Percentiles rank a stretch among this genome's conserved stretches.
Evolutionary conservation across 768 basidiomycete genomes (phyloP).

Genomic region (Podaxis rugospora): DNA sequence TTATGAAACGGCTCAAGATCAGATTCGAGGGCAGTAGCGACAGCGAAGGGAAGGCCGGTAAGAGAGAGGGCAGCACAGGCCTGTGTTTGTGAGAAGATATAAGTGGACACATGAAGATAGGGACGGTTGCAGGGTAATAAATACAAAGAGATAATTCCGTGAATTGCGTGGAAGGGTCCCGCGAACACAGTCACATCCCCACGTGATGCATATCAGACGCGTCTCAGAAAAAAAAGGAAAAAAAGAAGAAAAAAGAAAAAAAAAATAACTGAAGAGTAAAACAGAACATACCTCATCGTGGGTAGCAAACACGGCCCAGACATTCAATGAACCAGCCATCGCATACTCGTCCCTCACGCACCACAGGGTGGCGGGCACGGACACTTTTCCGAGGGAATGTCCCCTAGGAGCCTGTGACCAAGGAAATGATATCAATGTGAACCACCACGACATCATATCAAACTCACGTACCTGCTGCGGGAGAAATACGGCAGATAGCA

Average conservation of each 20-base stretch:
- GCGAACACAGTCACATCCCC: slow-evolving; percentile 14
- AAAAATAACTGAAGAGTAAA: slow-evolving; percentile 7
- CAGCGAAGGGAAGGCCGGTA: slow-evolving; percentile 40
- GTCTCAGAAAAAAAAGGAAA: neutral
- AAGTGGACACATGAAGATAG: slow-evolving; percentile 10
- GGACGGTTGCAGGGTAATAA: slow-evolving; percentile 5
- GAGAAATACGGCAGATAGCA: slow-evolving; percentile 34
- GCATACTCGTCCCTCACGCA: slow-evolving; percentile 30
- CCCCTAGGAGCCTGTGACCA: slow-evolving; percentile 16
- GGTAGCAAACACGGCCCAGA: slow-evolving; percentile 55
- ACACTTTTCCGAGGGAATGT: slow-evolving; percentile 19
- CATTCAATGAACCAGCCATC: slow-evolving; percentile 25
- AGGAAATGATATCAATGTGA: slow-evolving; percentile 15
- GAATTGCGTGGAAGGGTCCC: slow-evolving; percentile 25
- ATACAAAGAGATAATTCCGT: slow-evolving; percentile 18
- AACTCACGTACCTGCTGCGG: slow-evolving; percentile 29
- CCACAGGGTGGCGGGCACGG: slow-evolving; percentile 47
- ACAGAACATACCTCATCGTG: slow-evolving; percentile 54
- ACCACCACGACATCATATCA: slow-evolving; percentile 16
- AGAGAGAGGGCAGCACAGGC: slow-evolving; percentile 52
- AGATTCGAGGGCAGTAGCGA: slow-evolving; percentile 53
- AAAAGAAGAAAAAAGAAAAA: neutral
- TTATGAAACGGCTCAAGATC: slow-evolving; percentile 62
- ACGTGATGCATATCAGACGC: slow-evolving; percentile 21
- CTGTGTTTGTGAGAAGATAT: slow-evolving; percentile 26